phyloP scores from a whole-genome alignment of 106 monocot genomes.

The Dendrobium officinale region DNA sequence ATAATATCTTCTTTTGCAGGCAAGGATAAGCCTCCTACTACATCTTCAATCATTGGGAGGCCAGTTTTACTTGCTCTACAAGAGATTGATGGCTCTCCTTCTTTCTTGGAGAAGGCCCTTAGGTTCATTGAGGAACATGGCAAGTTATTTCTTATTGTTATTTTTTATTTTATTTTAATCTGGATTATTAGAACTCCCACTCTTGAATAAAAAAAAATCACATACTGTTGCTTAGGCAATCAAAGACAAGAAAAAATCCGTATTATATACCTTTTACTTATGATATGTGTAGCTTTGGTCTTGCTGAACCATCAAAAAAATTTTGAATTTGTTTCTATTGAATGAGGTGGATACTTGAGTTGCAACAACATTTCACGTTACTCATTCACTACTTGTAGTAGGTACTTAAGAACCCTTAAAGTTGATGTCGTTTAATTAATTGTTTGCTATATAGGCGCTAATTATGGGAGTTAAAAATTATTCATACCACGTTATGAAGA shows the following conservation, averaged over 20 bases:
- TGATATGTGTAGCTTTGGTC: not conserved
- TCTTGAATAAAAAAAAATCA: not conserved
- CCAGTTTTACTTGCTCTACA: constrained; percentile 70
- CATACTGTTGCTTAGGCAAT: not conserved
- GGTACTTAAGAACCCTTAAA: not conserved
- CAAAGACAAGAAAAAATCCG: not conserved
- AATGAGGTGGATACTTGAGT: not conserved
- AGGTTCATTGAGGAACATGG: constrained; percentile 86
- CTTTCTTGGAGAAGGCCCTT: constrained; percentile 93
- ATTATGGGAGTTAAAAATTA: not conserved
- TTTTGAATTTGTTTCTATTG: not conserved
- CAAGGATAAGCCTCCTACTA: constrained; percentile 27
- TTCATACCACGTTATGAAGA: too few relatives aligned
- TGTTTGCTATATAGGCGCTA: not conserved
- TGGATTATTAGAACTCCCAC: not conserved
- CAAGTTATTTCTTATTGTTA: constrained; percentile 14
- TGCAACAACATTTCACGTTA: not conserved
- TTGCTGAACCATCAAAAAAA: not conserved
- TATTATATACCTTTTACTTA: not conserved
- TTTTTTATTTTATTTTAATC: constrained; percentile 12
- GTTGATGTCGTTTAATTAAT: not conserved
- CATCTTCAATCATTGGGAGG: constrained; percentile 47
- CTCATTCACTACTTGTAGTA: not conserved
- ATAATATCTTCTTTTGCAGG: constrained; percentile 23
- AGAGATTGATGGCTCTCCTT: constrained; percentile 81